Percentiles rank a stretch among this genome's conserved stretches.
These are phyloP conservation scores for Magnusiomyces suaveolens DNA, from an alignment of 1,139 yeast species.

Conservation along the genomic window DNA sequence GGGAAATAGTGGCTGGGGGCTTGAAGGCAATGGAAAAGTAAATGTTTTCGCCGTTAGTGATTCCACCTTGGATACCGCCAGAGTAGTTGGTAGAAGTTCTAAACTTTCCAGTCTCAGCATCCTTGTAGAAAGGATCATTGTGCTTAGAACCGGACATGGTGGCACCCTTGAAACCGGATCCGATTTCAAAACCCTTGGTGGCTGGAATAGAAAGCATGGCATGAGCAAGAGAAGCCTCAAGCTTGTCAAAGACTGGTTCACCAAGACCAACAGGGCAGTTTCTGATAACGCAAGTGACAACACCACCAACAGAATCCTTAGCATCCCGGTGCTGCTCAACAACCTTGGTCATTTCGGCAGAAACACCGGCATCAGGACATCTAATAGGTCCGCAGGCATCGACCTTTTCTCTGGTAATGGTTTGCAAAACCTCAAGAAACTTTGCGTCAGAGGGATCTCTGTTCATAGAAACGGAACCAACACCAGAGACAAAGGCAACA, in stretches of 20 bases:
- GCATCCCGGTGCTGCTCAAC: conserved; percentile 81
- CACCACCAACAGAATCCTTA: conserved; percentile 93
- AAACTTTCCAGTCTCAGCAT: conserved; percentile 38
- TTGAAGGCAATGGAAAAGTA: conserved; percentile 94
- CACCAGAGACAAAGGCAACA: conserved; percentile 90
- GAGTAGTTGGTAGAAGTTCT: conserved; percentile 85
- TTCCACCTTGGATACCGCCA: conserved; percentile 98
- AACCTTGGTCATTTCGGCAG: conserved; percentile 73
- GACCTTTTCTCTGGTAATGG: conserved; percentile 78
- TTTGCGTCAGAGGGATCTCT: conserved; percentile 57
- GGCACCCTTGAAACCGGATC: conserved; percentile 90
- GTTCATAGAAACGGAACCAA: conserved; percentile 69
- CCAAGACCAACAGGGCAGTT: conserved; percentile 91
- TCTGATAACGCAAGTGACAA: conserved; percentile 93
- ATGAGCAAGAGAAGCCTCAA: conserved; percentile 90
- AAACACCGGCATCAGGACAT: conserved; percentile 72
- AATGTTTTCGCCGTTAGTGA: conserved; percentile 88
- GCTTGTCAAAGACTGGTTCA: conserved; percentile 93
- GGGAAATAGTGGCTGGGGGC: conserved; percentile 95
- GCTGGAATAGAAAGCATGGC: conserved; percentile 98
- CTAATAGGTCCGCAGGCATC: conserved; percentile 85
- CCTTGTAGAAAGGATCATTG: conserved; percentile 55
- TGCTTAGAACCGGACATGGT: conserved; percentile 86
- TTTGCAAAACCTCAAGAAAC: conserved; percentile 57
- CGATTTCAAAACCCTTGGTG: conserved; percentile 94